Evolutionary conservation across 768 basidiomycete species (phyloP).

Genomic region (Amanita phalloides): DNA sequence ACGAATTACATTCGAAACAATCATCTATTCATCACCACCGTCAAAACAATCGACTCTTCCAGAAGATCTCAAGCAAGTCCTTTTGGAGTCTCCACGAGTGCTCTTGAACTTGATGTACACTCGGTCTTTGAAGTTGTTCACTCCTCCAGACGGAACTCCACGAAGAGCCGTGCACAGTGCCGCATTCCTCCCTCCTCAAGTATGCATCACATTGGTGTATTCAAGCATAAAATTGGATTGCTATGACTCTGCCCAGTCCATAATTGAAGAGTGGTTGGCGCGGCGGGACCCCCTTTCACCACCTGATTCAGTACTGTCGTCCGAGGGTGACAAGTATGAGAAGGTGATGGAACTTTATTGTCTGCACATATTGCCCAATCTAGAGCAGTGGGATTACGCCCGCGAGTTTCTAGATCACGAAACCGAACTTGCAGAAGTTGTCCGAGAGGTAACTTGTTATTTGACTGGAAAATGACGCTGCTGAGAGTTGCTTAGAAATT

Average conservation of each 20-base stretch:
- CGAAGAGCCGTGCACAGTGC: conserved; percentile 29
- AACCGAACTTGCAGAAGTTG: conserved; percentile 40
- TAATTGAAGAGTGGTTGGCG: conserved; percentile 76
- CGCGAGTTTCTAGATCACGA: conserved; percentile 69
- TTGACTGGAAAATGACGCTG: conserved; percentile 5
- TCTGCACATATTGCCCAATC: conserved; percentile 57
- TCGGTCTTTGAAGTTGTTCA: conserved; percentile 62
- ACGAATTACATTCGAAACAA: conserved; percentile 73
- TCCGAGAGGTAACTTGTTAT: conserved; percentile 36
- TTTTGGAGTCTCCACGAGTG: conserved; percentile 47
- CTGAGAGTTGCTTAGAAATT: conserved; percentile 20
- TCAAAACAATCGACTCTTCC: conserved; percentile 34
- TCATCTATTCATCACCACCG: conserved; percentile 52
- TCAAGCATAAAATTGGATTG: conserved; percentile 59
- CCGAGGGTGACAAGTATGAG: conserved; percentile 48
- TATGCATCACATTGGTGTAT: conserved; percentile 60
- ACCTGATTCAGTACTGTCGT: conserved; percentile 5
- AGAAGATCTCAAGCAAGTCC: conserved; percentile 35
- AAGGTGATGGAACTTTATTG: conserved; percentile 73
- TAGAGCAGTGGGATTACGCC: conserved; percentile 76
- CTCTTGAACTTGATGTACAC: conserved; percentile 45
- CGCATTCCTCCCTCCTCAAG: conserved; percentile 55
- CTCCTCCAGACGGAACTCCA: conserved; percentile 29
- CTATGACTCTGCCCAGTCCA: conserved; percentile 46
- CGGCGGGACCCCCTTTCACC: conserved; percentile 31